Conservation (phyloP, 225 moss, liverwort and hornwort genomes). For the Bryoerythrophyllum caledonicum region DNA sequence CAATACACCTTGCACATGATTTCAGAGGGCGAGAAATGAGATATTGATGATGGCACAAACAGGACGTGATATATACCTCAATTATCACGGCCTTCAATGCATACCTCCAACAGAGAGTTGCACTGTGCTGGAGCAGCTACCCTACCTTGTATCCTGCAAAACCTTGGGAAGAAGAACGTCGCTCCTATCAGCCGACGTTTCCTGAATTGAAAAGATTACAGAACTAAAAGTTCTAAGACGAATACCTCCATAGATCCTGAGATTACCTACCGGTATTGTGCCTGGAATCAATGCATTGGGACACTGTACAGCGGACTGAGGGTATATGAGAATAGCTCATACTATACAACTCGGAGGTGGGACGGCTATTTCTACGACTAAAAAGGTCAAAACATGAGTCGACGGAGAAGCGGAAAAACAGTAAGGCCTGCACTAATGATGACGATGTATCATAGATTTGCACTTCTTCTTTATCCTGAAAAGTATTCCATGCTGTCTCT, state of each 20-base stretch:
- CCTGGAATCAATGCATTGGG: conserved; percentile 18
- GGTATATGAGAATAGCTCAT: conserved; percentile 25
- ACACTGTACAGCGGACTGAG: conserved; percentile 23
- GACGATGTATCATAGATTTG: conserved; percentile 31
- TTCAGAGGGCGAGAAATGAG: neutral
- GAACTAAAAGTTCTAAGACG: neutral
- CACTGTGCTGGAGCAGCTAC: neutral
- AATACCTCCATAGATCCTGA: conserved; percentile 6
- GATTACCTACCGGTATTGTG: neutral
- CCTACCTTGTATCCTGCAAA: conserved; percentile 12
- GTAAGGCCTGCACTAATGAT: conserved; percentile 15
- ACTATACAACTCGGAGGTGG: conserved; percentile 24
- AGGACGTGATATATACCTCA: neutral
- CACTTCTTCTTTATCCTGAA: conserved; percentile 39
- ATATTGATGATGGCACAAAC: neutral
- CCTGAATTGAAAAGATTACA: neutral
- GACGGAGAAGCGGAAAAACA: neutral
- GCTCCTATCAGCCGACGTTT: neutral
- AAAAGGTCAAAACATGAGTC: conserved; percentile 1
- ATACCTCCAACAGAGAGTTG: conserved; percentile 7
- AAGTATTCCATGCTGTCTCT: conserved; percentile 13
- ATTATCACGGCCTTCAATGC: neutral
- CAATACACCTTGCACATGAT: neutral
- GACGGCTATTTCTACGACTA: neutral
- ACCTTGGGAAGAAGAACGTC: neutral